A percentile compares a stretch with the other conserved stretches of the same genome.
Conservation (phyloP, 495 filamentous ascomycete species). For the Neurospora sp. region DNA sequence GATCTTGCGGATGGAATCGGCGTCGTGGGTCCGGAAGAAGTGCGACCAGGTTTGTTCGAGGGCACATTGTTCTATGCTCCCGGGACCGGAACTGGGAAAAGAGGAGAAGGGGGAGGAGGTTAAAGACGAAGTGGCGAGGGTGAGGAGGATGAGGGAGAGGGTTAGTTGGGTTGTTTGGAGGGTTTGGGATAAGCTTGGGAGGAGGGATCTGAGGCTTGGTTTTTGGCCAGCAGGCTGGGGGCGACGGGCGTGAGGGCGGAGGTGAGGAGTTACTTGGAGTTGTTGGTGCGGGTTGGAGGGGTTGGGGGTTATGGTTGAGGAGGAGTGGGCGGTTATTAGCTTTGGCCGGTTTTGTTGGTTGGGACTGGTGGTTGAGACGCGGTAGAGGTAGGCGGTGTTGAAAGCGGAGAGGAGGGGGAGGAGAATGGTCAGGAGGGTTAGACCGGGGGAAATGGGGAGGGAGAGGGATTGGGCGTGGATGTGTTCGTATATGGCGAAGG, state of each 20-base stretch:
- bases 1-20: conserved; percentile 42
- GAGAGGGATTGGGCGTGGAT: conserved; percentile 35
- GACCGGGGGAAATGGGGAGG: conserved; percentile 39
- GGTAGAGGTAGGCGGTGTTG: conserved; percentile 17
- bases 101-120: conserved; percentile 30
- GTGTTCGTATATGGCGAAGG: conserved; percentile 35
- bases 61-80: background rate
- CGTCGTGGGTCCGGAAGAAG: conserved; percentile 40
- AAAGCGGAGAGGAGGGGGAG: conserved; percentile 41
- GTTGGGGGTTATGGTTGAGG: conserved; percentile 20
- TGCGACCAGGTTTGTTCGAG: conserved; percentile 44
- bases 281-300: conserved; percentile 28
- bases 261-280: conserved; percentile 23
- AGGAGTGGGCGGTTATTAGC: conserved; percentile 3
- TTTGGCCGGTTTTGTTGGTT: background rate
- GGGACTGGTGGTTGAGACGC: conserved; percentile 6
- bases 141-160: conserved; percentile 28
- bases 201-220: conserved; percentile 6
- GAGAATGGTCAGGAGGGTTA: conserved; percentile 38
- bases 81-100: background rate
- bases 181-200: conserved; percentile 25
- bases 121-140: conserved; percentile 44
- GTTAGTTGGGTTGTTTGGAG: conserved; percentile 28
- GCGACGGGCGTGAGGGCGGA: conserved; percentile 38
- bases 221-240: no score